Evolutionary conservation across 2,329 filamentous ascomycete genomes (phyloP), one percentile per base, ranked within the genome.

Genomic region (Raffaelea arxii): DNA sequence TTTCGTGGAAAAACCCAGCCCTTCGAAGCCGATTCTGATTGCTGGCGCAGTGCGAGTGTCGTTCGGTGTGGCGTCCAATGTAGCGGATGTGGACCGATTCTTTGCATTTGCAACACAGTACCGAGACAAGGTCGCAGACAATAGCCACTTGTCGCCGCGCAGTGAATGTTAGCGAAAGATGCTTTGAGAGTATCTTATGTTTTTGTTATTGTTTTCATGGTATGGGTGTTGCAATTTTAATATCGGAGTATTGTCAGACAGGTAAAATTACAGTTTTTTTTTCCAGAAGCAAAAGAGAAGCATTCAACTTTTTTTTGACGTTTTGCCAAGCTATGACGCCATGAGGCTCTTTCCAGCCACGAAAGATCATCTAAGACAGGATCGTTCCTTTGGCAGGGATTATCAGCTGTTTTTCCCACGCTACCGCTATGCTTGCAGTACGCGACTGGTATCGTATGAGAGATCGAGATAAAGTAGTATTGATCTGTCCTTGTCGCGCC

Each of bases 41-140:
- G 55, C 55, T 1, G 65, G 65, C 1, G 64, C 65, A 1, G 54
- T 68, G 6, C 56, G 65, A 1, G 59, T 68, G 0, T 67, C 65
- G 2, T 64, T 68, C 46, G 65, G 65, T 19, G 49, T 66, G 18
- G 63, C 61, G 1, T 65, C 64, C 10, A 65, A 54, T 16, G 49
- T 53, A 2, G 54, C 46, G 0, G 65, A 68, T 35, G 58, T 68
- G 2, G 61, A 66, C n/a, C 50, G 47, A 6, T 63, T 68, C 41
- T 54, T 67, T 39, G 51, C 46, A 1, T 68, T 66, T 53, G 56
- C 55, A 30, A 52, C 51, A 36, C 60, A 56, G 1, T 68, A 65
- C 47, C 56, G 51, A 23, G 59, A 68, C 41, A 54, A 64, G 1
- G 25, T 49, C 2, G 21, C 44, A 12, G 47, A 54, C 39, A 46